Evolutionary conservation across 331 rosid species (phyloP), one percentile per base, ranked within the genome.

Genomic region (Pyracantha coccinea): DNA sequence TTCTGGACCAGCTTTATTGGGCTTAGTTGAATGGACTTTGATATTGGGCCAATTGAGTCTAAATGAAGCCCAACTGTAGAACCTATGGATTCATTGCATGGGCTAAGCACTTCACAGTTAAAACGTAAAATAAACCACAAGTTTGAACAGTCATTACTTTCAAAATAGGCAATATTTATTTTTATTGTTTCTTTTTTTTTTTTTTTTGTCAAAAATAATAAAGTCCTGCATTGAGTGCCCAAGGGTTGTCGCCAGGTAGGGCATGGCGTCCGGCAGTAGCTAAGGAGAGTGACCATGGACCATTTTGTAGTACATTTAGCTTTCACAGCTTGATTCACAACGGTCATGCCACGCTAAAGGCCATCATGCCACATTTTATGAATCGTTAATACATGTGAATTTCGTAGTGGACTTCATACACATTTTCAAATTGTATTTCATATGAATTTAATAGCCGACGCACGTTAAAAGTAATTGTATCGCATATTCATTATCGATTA

Each of bases 361-460:
- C 11, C 0, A 15, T 41, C 14, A 41, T 41, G 47, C 47, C 47
- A 41, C 47, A 38, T 38, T 38, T 38, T 38, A 6, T 52, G 57
- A 52, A 19, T 17, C 1, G 20, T 17, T 17, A 6, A 3, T 20
- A 3, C 6, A 55, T 55, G 11, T 20, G 23, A 10, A 1, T 55
- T 20, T 54, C 23, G 21, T 54, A 54, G 24, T 19, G 24, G 1
- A 47, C 19, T 16, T 2, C n/a, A 47, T 47, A 5, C 0, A 16
- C 54, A 47, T 47, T 47, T 38, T 38, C 0, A 38, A 38, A 38
- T 2, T 38, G 13, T 0, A 54, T 54, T 1, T 8, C 24, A n/a
- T 4, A 3, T 0, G 1, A 8, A 58, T 58, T 20, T 58, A 9
- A 12, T 0, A 21, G 0, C 4, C 1, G 4, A 1, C 2, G 7